Percentiles rank a stretch among this genome's conserved stretches.
Conservation (phyloP, 1,284 basidiomycete species). For the Gymnopus androsaceus region DNA sequence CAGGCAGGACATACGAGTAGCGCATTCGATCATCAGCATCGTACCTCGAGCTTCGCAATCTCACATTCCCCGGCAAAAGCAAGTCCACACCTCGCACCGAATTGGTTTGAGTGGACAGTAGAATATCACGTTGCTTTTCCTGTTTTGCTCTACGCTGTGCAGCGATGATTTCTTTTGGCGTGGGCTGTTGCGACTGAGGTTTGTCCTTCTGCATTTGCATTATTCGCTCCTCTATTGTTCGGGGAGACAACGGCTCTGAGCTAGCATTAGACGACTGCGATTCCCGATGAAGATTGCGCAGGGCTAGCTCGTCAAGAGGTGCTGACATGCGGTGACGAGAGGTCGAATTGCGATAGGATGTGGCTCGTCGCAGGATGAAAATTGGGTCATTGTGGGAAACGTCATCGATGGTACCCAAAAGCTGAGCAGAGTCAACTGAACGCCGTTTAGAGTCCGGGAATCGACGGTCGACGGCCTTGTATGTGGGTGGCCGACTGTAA, state of each 20-base stretch:
- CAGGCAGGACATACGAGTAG: conserved; percentile 88
- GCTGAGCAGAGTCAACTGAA: conserved; percentile 79
- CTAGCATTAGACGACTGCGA: conserved; percentile 41
- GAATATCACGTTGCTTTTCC: conserved; percentile 87
- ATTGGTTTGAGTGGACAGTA: conserved; percentile 81
- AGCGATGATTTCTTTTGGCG: conserved; percentile 88
- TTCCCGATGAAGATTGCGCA: conserved; percentile 70
- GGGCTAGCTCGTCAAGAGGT: conserved; percentile 75
- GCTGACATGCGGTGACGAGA: conserved; percentile 68
- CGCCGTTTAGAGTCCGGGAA: conserved; percentile 76
- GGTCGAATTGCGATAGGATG: conserved; percentile 67
- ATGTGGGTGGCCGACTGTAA: conserved; percentile 75
- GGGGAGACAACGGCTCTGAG: conserved; percentile 25
- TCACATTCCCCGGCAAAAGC: conserved; percentile 77
- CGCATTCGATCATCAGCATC: conserved; percentile 73
- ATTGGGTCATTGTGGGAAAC: conserved; percentile 83
- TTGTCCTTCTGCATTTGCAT: conserved; percentile 14
- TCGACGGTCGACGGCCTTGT: conserved; percentile 63
- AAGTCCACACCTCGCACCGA: conserved; percentile 86
- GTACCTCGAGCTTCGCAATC: conserved; percentile 82
- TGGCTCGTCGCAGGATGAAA: conserved; percentile 83
- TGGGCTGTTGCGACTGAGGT: conserved; percentile 49
- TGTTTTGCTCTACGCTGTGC: conserved; percentile 84
- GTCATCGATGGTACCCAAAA: conserved; percentile 74
- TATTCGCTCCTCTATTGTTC: conserved; percentile 13